Evolutionary conservation across 805 yeast genomes (phyloP).

Genomic region (Starmerella roubikii): DNA sequence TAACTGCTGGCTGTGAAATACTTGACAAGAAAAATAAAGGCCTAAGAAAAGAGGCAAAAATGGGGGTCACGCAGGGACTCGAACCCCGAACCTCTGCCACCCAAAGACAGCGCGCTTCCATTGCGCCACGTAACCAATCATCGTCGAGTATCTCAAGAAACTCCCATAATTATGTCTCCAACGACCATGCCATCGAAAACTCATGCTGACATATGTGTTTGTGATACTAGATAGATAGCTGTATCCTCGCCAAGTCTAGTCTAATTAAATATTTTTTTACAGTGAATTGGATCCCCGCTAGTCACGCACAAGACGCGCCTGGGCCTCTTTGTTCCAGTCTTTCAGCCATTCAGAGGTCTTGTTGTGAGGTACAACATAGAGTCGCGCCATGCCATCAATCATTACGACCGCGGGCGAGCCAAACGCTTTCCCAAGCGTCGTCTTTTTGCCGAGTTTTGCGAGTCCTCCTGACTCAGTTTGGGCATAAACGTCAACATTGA

Average conservation of each 20-base stretch:
- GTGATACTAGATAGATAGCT: too few species aligned
- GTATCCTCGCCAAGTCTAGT: too few species aligned
- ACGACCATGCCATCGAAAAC: neutral
- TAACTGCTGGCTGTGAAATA: too few species aligned
- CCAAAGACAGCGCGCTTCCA: conserved; percentile 13
- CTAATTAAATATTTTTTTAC: neutral
- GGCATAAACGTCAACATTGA: conserved; percentile 57
- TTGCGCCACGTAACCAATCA: conserved; percentile 4
- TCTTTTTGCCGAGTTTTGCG: conserved; percentile 70
- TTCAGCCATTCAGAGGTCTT: conserved; percentile 52
- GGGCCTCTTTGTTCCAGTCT: conserved; percentile 24
- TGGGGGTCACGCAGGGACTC: conserved; percentile 14
- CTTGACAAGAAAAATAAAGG: too few species aligned
- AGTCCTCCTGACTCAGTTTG: conserved; percentile 77
- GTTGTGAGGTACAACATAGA: conserved; percentile 67
- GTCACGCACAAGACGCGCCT: conserved; percentile 8
- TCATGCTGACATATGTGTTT: too few species aligned
- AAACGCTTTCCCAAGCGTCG: conserved; percentile 49
- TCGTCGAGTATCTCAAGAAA: too few species aligned
- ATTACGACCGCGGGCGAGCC: conserved; percentile 61
- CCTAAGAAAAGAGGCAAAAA: neutral
- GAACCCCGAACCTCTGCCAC: conserved; percentile 18
- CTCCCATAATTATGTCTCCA: neutral
- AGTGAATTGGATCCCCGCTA: neutral
- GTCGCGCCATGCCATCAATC: conserved; percentile 55